phyloP scores from a whole-genome alignment of 2,329 filamentous ascomycete genomes.

The Annulohypoxylon truncatum region DNA sequence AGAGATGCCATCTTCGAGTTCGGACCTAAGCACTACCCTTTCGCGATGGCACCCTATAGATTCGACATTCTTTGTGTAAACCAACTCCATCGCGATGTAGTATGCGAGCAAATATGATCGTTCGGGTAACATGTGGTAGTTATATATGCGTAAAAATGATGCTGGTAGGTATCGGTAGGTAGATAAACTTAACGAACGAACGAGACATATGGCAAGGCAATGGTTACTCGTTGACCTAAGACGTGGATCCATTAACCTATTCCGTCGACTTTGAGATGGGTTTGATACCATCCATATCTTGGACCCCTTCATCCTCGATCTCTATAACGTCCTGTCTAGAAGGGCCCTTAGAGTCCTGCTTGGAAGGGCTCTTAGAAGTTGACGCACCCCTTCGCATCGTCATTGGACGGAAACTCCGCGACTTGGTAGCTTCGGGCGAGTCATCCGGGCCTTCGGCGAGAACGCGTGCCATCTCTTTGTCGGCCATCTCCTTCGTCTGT shows the following conservation, averaged over 20 bases:
- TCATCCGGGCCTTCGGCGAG: slow-evolving; percentile 61
- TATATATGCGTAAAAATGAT: slow-evolving; percentile 22
- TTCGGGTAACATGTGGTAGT: slow-evolving; percentile 13
- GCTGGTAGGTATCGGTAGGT: slow-evolving; percentile 2
- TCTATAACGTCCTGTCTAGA: slow-evolving; percentile 40
- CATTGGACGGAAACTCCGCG: slow-evolving; percentile 63
- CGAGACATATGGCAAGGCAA: not conserved
- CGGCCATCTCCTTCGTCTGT: slow-evolving; percentile 71
- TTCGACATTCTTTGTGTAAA: slow-evolving; percentile 35
- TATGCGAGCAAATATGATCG: slow-evolving; percentile 36
- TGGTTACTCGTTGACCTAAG: slow-evolving; percentile 19
- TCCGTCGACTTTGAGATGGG: slow-evolving; percentile 43
- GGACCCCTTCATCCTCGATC: slow-evolving; percentile 49
- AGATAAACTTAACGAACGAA: slow-evolving; percentile 11
- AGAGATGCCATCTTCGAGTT: slow-evolving; percentile 10
- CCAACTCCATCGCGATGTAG: slow-evolving; percentile 46
- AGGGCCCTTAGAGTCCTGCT: slow-evolving; percentile 38
- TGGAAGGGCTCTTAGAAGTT: slow-evolving; percentile 40
- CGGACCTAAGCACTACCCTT: slow-evolving; percentile 1
- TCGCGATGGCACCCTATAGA: slow-evolving; percentile 7
- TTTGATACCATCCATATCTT: slow-evolving; percentile 48
- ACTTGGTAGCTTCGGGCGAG: slow-evolving; percentile 51
- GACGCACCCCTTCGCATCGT: slow-evolving; percentile 62
- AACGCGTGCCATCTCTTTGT: slow-evolving; percentile 68
- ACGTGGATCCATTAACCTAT: slow-evolving; percentile 37